Conservation (phyloP, 2,329 filamentous ascomycete genomes). For the Penicillium sp. region DNA sequence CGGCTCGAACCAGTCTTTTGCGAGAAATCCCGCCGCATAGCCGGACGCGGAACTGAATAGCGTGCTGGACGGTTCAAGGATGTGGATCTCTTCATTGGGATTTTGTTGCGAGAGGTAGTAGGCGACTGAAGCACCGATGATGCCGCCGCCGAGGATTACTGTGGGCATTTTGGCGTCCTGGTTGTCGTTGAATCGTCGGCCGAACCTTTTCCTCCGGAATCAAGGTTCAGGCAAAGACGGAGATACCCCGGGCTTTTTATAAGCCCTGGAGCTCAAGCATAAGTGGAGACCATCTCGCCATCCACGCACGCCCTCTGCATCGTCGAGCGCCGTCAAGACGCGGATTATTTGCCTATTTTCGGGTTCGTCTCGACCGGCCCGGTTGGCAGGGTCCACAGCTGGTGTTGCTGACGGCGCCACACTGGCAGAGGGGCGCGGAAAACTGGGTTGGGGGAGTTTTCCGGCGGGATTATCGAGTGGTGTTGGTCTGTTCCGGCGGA, state of each 20-base stretch:
- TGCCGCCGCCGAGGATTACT: slow-evolving; percentile 71
- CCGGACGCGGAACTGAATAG: slow-evolving; percentile 77
- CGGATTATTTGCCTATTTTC: neutral
- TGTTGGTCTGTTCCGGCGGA: neutral
- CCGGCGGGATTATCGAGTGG: neutral
- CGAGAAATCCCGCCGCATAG: slow-evolving; percentile 74
- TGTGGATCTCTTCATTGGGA: slow-evolving; percentile 52
- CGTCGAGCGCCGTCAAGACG: neutral
- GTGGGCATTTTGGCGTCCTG: slow-evolving; percentile 53
- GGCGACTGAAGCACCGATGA: slow-evolving; percentile 73
- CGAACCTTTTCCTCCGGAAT: neutral
- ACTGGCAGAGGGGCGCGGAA: neutral
- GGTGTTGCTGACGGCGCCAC: neutral
- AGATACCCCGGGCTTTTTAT: neutral
- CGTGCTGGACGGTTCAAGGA: slow-evolving; percentile 62
- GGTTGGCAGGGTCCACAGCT: neutral
- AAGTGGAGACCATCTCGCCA: neutral
- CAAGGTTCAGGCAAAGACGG: neutral
- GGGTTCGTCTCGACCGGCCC: neutral
- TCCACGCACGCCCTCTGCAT: neutral
- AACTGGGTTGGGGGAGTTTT: neutral
- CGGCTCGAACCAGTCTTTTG: slow-evolving; percentile 72
- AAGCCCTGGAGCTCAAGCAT: neutral
- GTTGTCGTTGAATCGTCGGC: neutral
- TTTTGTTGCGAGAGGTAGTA: slow-evolving; percentile 66